These are phyloP conservation scores for Pythium angustatum DNA, from an alignment of 352 stramenopile species.

Conservation along the genomic window DNA sequence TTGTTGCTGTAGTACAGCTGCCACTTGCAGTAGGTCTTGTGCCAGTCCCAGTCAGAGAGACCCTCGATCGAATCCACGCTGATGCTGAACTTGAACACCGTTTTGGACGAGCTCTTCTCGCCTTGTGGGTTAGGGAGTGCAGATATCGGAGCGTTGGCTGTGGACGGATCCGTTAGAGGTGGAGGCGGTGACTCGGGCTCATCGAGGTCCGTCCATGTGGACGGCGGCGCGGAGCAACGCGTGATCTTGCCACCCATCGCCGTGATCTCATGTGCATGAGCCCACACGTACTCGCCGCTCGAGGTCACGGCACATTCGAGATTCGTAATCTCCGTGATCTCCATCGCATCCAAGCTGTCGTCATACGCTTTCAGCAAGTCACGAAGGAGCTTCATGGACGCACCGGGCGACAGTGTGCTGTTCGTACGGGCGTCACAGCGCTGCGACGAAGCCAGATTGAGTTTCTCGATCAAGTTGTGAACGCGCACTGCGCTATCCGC, in stretches of 20 bases:
- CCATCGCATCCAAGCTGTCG: conserved; percentile 6
- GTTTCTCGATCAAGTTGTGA: conserved; percentile 25
- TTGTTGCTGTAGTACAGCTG: conserved; percentile 10
- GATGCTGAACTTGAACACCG: background rate
- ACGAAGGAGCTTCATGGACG: background rate
- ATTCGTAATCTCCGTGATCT: conserved; percentile 17
- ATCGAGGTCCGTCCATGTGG: background rate
- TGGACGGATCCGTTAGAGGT: background rate
- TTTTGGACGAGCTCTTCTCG: background rate
- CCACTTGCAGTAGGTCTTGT: conserved; percentile 27
- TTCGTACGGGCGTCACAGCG: background rate
- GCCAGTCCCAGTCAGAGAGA: conserved; percentile 20
- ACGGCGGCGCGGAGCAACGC: conserved; percentile 10
- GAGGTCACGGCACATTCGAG: conserved; percentile 16
- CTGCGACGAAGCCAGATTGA: background rate
- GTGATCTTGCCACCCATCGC: conserved; percentile 7
- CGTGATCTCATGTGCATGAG: conserved; percentile 4
- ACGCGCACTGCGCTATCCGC: background rate
- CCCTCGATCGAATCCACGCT: background rate
- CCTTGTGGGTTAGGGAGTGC: background rate
- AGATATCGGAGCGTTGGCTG: background rate
- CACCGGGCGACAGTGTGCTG: background rate
- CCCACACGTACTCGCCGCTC: conserved; percentile 17
- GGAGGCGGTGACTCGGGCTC: background rate
- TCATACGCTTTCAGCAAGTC: conserved; percentile 19